These are phyloP conservation scores for Gentiana dahurica DNA, from an alignment of 257 asterid genomes.

Conservation along the genomic window DNA sequence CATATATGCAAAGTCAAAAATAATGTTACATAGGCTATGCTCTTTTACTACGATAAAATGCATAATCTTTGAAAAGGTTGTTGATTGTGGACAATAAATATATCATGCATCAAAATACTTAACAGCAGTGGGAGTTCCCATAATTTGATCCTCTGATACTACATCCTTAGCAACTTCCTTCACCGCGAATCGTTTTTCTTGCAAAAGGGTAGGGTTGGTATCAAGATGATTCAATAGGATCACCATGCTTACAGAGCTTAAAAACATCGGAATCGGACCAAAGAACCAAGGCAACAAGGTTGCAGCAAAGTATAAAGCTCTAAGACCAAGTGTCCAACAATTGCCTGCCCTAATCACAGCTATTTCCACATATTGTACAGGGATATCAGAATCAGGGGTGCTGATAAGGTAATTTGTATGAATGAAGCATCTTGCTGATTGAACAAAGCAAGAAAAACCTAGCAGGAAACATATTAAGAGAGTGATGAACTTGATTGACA, in stretches of 20 bases:
- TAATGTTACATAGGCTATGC: too few species aligned
- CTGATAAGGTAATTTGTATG: conserved; percentile 55
- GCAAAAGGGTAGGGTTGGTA: conserved; percentile 33
- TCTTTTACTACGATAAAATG: too few species aligned
- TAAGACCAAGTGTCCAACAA: conserved; percentile 62
- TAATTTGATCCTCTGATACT: conserved; percentile 1
- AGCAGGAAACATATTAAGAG: conserved; percentile 48
- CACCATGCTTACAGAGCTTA: conserved; percentile 37
- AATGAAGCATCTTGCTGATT: conserved; percentile 55
- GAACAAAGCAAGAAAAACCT: conserved; percentile 60
- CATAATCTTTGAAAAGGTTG: too few species aligned
- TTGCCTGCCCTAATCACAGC: conserved; percentile 59
- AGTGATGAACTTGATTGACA: conserved; percentile 52
- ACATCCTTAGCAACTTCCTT: conserved; percentile 6
- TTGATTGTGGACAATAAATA: too few species aligned
- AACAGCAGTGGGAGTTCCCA: conserved; percentile 1
- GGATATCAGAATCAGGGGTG: conserved; percentile 34
- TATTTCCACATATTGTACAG: conserved; percentile 34
- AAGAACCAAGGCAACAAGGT: conserved; percentile 56
- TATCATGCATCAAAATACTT: background rate
- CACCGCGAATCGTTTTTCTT: conserved; percentile 11
- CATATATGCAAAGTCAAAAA: too few species aligned
- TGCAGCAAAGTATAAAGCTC: conserved; percentile 54
- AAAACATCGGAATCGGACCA: conserved; percentile 69
- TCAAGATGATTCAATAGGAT: conserved; percentile 43